Base-by-base conservation (phyloP, 108 stramenopile species). In the Conticribra guillardii region DNA sequence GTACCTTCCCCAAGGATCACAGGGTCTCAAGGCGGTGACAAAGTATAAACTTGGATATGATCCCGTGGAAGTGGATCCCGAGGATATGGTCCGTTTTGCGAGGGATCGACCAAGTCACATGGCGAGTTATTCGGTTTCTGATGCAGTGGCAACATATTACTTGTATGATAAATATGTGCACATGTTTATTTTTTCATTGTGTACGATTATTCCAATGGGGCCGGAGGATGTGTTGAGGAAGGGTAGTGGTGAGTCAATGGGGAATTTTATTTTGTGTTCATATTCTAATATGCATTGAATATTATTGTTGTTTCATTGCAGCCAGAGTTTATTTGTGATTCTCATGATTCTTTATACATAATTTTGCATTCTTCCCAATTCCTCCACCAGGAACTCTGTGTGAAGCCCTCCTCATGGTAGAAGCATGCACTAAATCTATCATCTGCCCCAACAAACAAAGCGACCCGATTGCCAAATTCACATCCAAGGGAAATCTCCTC, bases 131-230 rank as follows among this genome's bases (percentile, higher is more conserved):
- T 97, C 97, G 9, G 99, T 99, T 5, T 98, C 97, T 45, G 99
- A 99, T 71, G 99, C 99, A 15, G 99, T 99, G 23, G 98, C 99
- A 0, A 99, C 99, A 0, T 99, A 96, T 81, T 99, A 99, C 70
- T 80, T 99, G 64, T 98, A 98, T 75, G 93, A 93, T 56, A 93
- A 93, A 61, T 99, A 98, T 76, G 97, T 99, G 34, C 97, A 99
- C 81, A 77, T 97, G 78, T 99, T 99, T 81, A 97, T 99, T 69
- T 99, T 98, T 82, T 93, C 90, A 57, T 85, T 99, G 71, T 97
- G 97, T 79, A 99, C 99, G 9, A 90, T 99, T 58, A 99, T 99
- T 76, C 99, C 99, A n/a, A 93, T 97, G 90, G 93, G 91, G 21
- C 93, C 99, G 0, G 99, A 99, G 68, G 99, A 99, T 72, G 99